phyloP scores from a whole-genome alignment of 495 filamentous ascomycete genomes.

The Amphirosellinia nigrospora region DNA sequence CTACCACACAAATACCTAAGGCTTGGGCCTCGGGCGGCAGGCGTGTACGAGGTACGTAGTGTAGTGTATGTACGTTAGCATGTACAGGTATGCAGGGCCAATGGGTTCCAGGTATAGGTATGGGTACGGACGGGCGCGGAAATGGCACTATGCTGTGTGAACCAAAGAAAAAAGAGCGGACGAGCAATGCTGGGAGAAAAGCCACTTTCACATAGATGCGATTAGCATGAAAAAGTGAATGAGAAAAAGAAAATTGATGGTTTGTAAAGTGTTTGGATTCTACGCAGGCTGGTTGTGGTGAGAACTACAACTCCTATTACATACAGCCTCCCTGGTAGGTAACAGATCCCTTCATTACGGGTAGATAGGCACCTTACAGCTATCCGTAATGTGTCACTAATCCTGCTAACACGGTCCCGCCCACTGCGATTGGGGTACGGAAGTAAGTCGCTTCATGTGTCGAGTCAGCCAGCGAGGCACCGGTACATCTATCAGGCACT shows the following conservation, averaged over 20 bases:
- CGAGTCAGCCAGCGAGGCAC: background rate
- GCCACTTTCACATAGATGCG: slow-evolving; percentile 15
- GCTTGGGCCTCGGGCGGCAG: background rate
- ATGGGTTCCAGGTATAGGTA: slow-evolving; percentile 14
- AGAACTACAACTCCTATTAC: slow-evolving; percentile 22
- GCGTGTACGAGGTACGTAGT: background rate
- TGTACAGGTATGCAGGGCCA: slow-evolving; percentile 7
- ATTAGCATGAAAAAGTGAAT: background rate
- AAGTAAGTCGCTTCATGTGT: no score
- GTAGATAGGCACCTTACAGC: background rate
- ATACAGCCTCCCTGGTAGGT: slow-evolving; percentile 7
- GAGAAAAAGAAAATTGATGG: background rate
- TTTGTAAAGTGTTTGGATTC: slow-evolving; percentile 2
- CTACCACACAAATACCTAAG: background rate
- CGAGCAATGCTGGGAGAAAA: slow-evolving; percentile 5
- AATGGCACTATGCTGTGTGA: background rate
- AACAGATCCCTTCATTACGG: slow-evolving; percentile 10
- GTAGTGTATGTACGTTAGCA: background rate
- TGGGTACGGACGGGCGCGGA: background rate
- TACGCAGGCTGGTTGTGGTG: background rate
- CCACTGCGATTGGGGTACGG: background rate
- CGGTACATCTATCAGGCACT: background rate
- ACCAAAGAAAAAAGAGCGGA: slow-evolving; percentile 13
- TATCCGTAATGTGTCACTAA: background rate
- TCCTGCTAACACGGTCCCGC: slow-evolving; percentile 15